A percentile compares a stretch with the other conserved stretches of the same genome.
phyloP scores from a whole-genome alignment of 371 early-diverging fungal species.

The Smittium mucronatum region DNA sequence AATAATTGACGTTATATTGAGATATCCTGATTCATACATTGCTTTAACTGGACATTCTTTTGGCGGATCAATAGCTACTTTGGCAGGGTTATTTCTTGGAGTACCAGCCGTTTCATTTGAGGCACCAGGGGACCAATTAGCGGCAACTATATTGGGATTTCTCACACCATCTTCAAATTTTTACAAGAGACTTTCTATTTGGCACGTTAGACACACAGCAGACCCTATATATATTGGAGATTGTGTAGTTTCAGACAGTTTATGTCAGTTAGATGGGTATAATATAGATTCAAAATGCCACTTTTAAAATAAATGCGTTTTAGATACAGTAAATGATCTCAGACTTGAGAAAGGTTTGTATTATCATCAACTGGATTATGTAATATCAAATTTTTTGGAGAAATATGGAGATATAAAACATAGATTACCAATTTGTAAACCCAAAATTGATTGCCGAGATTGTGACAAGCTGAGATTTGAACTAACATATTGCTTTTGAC shows the following conservation, averaged over 20 bases:
- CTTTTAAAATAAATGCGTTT: constrained; percentile 43
- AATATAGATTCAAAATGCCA: constrained; percentile 76
- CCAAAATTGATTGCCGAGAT: constrained; percentile 41
- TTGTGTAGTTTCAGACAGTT: constrained; percentile 60
- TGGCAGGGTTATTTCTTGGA: constrained; percentile 73
- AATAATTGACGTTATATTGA: constrained; percentile 41
- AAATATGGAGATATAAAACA: constrained; percentile 32
- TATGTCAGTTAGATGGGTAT: constrained; percentile 82
- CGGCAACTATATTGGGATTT: constrained; percentile 68
- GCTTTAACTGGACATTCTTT: constrained; percentile 91
- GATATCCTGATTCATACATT: constrained; percentile 54
- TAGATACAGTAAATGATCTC: constrained; percentile 51
- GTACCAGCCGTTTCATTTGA: constrained; percentile 80
- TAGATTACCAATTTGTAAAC: constrained; percentile 40
- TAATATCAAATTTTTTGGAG: constrained; percentile 61
- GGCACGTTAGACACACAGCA: constrained; percentile 81
- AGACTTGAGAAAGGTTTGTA: constrained; percentile 62
- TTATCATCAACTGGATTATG: constrained; percentile 59
- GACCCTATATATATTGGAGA: constrained; percentile 89
- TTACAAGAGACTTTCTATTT: constrained; percentile 52
- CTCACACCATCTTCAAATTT: constrained; percentile 39
- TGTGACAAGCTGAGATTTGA: constrained; percentile 61
- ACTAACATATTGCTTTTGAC: too few relatives aligned
- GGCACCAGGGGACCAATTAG: constrained; percentile 72
- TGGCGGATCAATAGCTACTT: constrained; percentile 71